A percentile compares a stretch with the other conserved stretches of the same genome.
phyloP scores from a whole-genome alignment of 805 yeast species.

The Barnettozyma populi region DNA sequence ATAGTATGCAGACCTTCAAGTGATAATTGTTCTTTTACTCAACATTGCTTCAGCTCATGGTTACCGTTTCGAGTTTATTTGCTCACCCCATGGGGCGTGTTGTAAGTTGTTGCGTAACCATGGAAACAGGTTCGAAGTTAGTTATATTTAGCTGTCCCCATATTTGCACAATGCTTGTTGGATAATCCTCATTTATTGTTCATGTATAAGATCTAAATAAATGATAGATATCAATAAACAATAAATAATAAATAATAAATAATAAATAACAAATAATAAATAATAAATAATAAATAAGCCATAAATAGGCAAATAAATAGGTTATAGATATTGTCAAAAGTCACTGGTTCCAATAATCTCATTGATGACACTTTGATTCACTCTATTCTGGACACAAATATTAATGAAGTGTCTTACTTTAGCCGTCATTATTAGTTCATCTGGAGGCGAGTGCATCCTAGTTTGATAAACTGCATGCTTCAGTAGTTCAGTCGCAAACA shows the following conservation, averaged over 20 bases:
- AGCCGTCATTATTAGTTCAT: slow-evolving; percentile 5
- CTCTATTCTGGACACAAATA: slow-evolving; percentile 5
- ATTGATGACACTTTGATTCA: neutral
- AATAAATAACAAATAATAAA: slow-evolving; percentile 5
- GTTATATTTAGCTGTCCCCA: too few relatives aligned
- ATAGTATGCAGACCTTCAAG: too few relatives aligned
- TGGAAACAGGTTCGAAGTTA: neutral
- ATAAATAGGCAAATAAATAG: slow-evolving; percentile 5
- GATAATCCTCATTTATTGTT: neutral
- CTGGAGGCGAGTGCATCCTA: neutral
- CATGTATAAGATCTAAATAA: neutral
- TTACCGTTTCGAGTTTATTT: too few relatives aligned
- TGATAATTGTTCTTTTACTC: too few relatives aligned
- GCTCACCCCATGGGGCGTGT: too few relatives aligned
- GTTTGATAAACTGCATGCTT: slow-evolving; percentile 3
- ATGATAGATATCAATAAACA: slow-evolving; percentile 1
- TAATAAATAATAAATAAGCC: slow-evolving; percentile 4
- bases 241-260: neutral
- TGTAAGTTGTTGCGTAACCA: neutral
- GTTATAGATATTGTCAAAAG: neutral
- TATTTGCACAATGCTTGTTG: neutral
- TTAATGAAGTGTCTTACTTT: slow-evolving; percentile 8
- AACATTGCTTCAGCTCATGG: too few relatives aligned
- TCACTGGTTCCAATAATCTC: neutral
- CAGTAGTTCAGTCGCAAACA: slow-evolving; percentile 7